Conservation (phyloP, 441 rosid species). For the Sinapis alba region DNA sequence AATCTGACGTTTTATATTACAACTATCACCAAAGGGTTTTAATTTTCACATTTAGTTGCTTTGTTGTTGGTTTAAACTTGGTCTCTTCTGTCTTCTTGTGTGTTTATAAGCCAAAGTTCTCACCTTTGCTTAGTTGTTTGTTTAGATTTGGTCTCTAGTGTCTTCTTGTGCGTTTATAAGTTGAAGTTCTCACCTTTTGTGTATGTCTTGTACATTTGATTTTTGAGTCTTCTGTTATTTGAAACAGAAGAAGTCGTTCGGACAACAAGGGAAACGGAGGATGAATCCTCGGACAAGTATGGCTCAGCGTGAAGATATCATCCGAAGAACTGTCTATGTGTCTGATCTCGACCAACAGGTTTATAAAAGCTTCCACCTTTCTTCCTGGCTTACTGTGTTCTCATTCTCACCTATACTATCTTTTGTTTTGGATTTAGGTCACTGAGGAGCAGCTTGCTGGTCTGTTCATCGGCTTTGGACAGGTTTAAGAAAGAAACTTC, state of each 20-base stretch:
- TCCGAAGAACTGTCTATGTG: slow-evolving; percentile 84
- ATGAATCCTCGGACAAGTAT: slow-evolving; percentile 74
- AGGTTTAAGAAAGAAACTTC: slow-evolving; percentile 47
- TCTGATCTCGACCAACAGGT: slow-evolving; percentile 94
- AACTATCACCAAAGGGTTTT: not conserved
- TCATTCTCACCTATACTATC: slow-evolving; percentile 5
- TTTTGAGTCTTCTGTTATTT: slow-evolving; percentile 1
- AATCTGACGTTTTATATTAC: not conserved
- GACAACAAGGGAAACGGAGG: slow-evolving; percentile 64
- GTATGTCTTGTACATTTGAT: not conserved
- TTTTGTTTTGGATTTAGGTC: slow-evolving; percentile 48
- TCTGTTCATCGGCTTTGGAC: slow-evolving; percentile 79
- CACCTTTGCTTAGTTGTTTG: not conserved
- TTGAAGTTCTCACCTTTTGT: slow-evolving; percentile 15
- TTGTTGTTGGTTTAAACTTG: not conserved
- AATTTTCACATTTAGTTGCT: not conserved
- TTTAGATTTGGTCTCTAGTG: not conserved
- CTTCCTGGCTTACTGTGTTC: not conserved
- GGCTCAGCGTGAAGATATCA: slow-evolving; percentile 86
- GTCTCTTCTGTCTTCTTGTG: not conserved
- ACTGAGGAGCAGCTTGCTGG: slow-evolving; percentile 98
- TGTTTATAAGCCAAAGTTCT: not conserved
- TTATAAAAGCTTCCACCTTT: slow-evolving; percentile 30
- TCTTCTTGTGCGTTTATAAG: slow-evolving; percentile 8
- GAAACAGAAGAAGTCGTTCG: slow-evolving; percentile 60